These are phyloP conservation scores for Ophiostoma pallidulum DNA, from an alignment of 2,329 filamentous ascomycete genomes.

Conservation along the genomic window DNA sequence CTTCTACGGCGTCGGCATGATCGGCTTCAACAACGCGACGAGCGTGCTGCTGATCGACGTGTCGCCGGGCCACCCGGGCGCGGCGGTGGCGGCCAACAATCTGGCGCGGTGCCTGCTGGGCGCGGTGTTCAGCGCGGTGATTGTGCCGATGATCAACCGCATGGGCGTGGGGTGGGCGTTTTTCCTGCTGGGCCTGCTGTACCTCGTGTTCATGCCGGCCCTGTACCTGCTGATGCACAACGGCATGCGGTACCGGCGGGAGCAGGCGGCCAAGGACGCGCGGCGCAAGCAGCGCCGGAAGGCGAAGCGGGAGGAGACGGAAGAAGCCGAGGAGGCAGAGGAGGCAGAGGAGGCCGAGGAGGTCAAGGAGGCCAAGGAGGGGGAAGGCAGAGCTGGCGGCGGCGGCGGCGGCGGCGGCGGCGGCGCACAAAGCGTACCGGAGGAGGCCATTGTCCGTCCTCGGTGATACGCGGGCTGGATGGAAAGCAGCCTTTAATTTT, in stretches of 20 bases:
- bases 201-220: conserved; percentile 37
- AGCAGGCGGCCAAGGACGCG: background rate
- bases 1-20: conserved; percentile 47
- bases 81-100: conserved; percentile 55
- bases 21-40: conserved; percentile 54
- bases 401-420: too few relatives aligned
- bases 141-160: conserved; percentile 46
- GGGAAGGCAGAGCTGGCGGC: too few relatives aligned
- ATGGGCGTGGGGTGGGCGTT: conserved; percentile 56
- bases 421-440: too few relatives aligned
- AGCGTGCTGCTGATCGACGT: conserved; percentile 55
- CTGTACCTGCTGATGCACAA: conserved; percentile 40
- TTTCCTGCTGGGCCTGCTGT: conserved; percentile 46
- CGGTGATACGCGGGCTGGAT: too few relatives aligned
- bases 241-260: conserved; percentile 32
- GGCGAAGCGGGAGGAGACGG: background rate
- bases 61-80: conserved; percentile 50
- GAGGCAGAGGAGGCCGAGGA: background rate
- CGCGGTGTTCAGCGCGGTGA: conserved; percentile 48
- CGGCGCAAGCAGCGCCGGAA: background rate
- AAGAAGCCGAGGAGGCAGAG: background rate
- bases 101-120: conserved; percentile 52
- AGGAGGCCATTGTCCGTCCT: background rate
- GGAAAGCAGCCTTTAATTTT: too few relatives aligned
- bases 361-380: background rate